Conservation (phyloP, 192 early-diverging fungal species). For the Backusella tarrabulga region DNA sequence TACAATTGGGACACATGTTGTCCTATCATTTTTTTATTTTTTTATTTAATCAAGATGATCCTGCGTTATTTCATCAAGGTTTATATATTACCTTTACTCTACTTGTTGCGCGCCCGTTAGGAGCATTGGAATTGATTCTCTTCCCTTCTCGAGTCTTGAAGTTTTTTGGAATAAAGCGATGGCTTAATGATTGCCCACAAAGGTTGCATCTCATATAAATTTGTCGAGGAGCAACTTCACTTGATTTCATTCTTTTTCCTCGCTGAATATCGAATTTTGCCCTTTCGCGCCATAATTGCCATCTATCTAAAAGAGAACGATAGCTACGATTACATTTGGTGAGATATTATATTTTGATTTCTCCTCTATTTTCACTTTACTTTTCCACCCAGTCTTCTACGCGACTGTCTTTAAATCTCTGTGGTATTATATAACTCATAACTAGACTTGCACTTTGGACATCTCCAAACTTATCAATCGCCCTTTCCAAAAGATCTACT, state of each 20-base stretch:
- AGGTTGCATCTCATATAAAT: slow-evolving; percentile 85
- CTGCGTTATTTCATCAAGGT: neutral
- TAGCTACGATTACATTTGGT: slow-evolving; percentile 53
- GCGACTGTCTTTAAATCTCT: slow-evolving; percentile 54
- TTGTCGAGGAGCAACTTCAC: slow-evolving; percentile 66
- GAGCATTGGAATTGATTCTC: slow-evolving; percentile 32
- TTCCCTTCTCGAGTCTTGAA: slow-evolving; percentile 48
- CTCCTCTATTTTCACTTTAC: slow-evolving; percentile 33
- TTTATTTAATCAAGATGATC: neutral
- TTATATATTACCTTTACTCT: slow-evolving; percentile 32
- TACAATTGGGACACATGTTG: slow-evolving; percentile 61
- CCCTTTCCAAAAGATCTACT: slow-evolving; percentile 72
- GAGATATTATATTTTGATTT: neutral
- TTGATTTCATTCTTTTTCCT: slow-evolving; percentile 56
- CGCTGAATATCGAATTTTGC: slow-evolving; percentile 90
- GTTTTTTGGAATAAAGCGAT: slow-evolving; percentile 49
- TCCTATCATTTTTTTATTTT: neutral
- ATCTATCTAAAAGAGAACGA: slow-evolving; percentile 80
- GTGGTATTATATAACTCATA: slow-evolving; percentile 59
- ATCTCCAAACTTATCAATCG: slow-evolving; percentile 85
- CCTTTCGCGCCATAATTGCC: slow-evolving; percentile 82
- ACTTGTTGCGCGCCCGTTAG: slow-evolving; percentile 7
- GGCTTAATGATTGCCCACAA: slow-evolving; percentile 70
- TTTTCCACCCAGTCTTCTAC: slow-evolving; percentile 71
- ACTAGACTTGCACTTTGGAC: slow-evolving; percentile 85